Evolutionary conservation across 352 stramenopile genomes (phyloP).

Genomic region (Achlya hypogyna): DNA sequence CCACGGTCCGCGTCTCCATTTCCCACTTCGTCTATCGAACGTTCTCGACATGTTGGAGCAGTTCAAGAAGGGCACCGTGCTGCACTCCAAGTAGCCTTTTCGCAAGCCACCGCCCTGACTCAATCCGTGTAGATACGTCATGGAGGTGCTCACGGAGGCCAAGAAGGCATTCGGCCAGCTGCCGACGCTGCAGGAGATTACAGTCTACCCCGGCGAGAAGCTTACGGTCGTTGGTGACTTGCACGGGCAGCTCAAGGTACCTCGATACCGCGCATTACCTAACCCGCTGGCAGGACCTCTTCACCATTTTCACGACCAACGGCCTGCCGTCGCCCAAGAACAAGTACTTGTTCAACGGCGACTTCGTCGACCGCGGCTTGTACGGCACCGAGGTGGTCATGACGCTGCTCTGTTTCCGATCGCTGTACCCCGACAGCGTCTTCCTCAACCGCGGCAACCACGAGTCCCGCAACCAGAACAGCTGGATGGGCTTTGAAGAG

Average conservation of each 20-base stretch:
- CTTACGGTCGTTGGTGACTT: constrained; percentile 91
- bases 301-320: constrained; percentile 91
- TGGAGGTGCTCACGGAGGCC: constrained; percentile 69
- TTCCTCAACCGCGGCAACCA: constrained; percentile 94
- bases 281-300: constrained; percentile 81
- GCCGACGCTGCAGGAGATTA: constrained; percentile 83
- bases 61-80: constrained; percentile 80
- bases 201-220: constrained; percentile 71
- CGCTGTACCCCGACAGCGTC: constrained; percentile 77
- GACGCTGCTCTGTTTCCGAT: constrained; percentile 61
- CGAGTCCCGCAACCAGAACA: constrained; percentile 91
- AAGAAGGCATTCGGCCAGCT: constrained; percentile 51
- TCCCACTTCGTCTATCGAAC: constrained; percentile 76
- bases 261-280: neutral
- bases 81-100: constrained; percentile 71
- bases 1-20: constrained; percentile 61
- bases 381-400: constrained; percentile 84
- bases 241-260: constrained; percentile 81
- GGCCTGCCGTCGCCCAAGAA: constrained; percentile 84
- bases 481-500: constrained; percentile 90
- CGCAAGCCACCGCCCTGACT: neutral
- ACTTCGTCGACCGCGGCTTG: constrained; percentile 91
- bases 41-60: constrained; percentile 84
- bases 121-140: constrained; percentile 45
- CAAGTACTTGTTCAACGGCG: constrained; percentile 95